A percentile compares a stretch with the other conserved stretches of the same genome.
phyloP scores from a whole-genome alignment of 2,329 filamentous ascomycete genomes.

The Fusarium sulawesiense region DNA sequence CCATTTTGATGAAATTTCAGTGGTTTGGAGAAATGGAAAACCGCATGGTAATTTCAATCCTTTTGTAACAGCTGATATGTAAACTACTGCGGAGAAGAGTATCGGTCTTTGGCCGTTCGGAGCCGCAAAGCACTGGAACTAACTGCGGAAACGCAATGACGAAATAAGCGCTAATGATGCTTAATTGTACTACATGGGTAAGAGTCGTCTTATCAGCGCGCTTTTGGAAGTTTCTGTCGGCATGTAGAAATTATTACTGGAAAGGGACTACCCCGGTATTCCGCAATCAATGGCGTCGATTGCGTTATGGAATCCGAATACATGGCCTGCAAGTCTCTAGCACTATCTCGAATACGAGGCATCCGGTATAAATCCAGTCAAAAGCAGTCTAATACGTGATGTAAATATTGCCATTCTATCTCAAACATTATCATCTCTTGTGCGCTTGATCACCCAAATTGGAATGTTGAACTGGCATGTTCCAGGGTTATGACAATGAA shows the following conservation, averaged over 20 bases:
- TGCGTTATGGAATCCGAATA: neutral
- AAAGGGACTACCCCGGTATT: neutral
- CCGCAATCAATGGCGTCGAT: neutral
- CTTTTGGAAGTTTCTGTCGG: neutral
- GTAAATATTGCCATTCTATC: no score
- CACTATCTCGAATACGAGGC: neutral
- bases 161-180: neutral
- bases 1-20: neutral
- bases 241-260: neutral
- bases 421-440: no score
- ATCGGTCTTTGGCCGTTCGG: neutral
- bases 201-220: accelerated
- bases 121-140: neutral
- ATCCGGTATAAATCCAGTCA: no score
- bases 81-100: neutral
- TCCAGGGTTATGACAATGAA: neutral
- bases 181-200: neutral
- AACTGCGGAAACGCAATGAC: neutral
- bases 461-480: no score
- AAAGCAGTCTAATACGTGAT: no score
- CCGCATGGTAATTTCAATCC: accelerated
- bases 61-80: neutral
- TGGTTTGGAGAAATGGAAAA: neutral
- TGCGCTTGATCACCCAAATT: no score
- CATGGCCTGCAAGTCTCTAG: neutral